Evolutionary conservation across 108 stramenopile species (phyloP).

Genomic region (Discostella stelligeroides): DNA sequence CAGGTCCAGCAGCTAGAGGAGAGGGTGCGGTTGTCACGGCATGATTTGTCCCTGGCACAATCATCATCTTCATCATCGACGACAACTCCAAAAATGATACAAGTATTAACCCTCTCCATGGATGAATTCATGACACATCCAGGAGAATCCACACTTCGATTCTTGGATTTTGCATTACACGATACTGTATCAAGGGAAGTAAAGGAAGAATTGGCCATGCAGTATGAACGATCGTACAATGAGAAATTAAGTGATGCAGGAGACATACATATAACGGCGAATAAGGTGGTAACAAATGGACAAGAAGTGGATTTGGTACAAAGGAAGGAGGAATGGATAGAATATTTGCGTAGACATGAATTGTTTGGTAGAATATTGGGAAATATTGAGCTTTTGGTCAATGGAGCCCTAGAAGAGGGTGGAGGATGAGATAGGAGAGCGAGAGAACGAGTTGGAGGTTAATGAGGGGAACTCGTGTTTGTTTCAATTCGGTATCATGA

Average conservation of each 20-base stretch:
- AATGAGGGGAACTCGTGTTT: too few species aligned
- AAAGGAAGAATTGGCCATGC: conserved; percentile 15
- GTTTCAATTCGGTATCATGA: too few species aligned
- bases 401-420: conserved; percentile 12
- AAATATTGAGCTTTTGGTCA: conserved; percentile 25
- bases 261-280: conserved; percentile 10
- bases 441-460: too few species aligned
- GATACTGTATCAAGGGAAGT: conserved; percentile 7
- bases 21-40: conserved; percentile 5
- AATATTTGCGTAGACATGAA: conserved; percentile 23
- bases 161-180: conserved; percentile 28
- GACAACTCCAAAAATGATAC: conserved; percentile 11
- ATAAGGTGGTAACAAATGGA: conserved; percentile 23
- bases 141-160: conserved; percentile 1
- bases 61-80: too few species aligned
- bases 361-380: conserved; percentile 37
- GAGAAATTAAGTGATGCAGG: conserved; percentile 4
- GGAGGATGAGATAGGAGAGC: too few species aligned
- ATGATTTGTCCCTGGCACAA: conserved; percentile 9
- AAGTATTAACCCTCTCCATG: conserved; percentile 32
- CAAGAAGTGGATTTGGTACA: background rate
- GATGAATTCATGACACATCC: conserved; percentile 35
- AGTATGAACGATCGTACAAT: conserved; percentile 21
- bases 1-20: conserved; percentile 9
- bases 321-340: conserved; percentile 13